phyloP scores from a whole-genome alignment of 2,329 filamentous ascomycete species.

The Teratosphaeria nubilosa region DNA sequence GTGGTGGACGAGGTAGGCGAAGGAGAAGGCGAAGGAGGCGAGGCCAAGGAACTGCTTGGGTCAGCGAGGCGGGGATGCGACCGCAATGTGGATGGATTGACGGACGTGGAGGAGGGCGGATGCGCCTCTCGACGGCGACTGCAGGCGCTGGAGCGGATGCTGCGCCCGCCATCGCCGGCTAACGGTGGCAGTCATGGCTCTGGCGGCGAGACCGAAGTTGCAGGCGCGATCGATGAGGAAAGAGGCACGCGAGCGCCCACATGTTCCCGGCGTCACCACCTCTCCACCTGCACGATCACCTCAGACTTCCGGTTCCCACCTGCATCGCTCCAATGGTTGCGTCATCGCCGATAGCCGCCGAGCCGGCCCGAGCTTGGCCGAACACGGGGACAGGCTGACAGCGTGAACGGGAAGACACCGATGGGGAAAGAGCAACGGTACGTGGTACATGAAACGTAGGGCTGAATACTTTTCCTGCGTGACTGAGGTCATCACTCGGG shows the following conservation, averaged over 20 bases:
- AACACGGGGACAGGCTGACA: neutral
- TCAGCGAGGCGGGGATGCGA: slow-evolving; percentile 11
- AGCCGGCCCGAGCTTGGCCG: neutral
- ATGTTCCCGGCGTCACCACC: neutral
- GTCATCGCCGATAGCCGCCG: neutral
- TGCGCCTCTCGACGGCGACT: slow-evolving; percentile 53
- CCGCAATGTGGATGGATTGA: neutral
- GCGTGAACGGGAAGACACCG: neutral
- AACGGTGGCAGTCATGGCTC: slow-evolving; percentile 12
- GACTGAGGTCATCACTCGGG: neutral
- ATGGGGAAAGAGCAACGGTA: neutral
- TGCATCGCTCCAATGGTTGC: neutral
- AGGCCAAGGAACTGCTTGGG: slow-evolving; percentile 24
- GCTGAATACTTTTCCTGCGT: no score
- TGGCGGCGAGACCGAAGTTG: neutral
- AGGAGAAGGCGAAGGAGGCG: slow-evolving; percentile 35
- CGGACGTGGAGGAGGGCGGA: slow-evolving; percentile 53
- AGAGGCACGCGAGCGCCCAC: neutral
- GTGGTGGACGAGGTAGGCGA: slow-evolving; percentile 29
- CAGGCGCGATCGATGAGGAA: neutral
- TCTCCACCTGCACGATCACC: neutral
- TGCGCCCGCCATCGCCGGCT: slow-evolving; percentile 22
- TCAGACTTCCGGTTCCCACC: no score
- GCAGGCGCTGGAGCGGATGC: slow-evolving; percentile 56
- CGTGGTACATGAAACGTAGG: neutral